Conservation (phyloP, 345 rosid genomes). For the Kandelia obovata region DNA sequence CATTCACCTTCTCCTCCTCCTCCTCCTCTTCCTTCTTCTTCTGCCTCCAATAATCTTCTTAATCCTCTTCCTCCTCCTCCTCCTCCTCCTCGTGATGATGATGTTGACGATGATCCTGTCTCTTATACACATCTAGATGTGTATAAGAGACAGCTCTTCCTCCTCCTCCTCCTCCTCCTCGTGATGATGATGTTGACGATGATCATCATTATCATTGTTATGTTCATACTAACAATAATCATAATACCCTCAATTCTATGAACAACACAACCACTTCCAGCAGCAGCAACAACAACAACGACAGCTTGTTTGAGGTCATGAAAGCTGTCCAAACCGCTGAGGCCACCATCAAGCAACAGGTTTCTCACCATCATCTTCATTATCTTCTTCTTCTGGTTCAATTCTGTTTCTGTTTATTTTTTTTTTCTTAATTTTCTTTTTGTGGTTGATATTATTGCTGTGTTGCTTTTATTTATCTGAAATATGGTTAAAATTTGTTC, state of each 20-base stretch:
- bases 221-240: background rate
- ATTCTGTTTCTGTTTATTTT: background rate
- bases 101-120: background rate
- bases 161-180: background rate
- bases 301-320: slow-evolving; percentile 83
- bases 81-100: background rate
- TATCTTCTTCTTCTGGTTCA: background rate
- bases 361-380: slow-evolving; percentile 7
- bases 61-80: background rate
- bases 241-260: background rate
- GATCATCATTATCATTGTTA: too few species aligned
- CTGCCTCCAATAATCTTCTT: background rate
- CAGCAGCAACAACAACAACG: slow-evolving; percentile 25
- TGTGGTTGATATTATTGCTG: too few species aligned
- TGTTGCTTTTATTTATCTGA: too few species aligned
- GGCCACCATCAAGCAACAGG: slow-evolving; percentile 89
- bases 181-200: background rate
- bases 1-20: background rate
- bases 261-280: background rate
- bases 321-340: slow-evolving; percentile 96
- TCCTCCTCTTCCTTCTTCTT: background rate
- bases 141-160: too few species aligned
- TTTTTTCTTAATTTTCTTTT: too few species aligned
- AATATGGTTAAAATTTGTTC: background rate
- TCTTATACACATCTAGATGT: too few species aligned